phyloP scores from a whole-genome alignment of 2,329 filamentous ascomycete genomes.

The Coniochaeta hoffmannii region DNA sequence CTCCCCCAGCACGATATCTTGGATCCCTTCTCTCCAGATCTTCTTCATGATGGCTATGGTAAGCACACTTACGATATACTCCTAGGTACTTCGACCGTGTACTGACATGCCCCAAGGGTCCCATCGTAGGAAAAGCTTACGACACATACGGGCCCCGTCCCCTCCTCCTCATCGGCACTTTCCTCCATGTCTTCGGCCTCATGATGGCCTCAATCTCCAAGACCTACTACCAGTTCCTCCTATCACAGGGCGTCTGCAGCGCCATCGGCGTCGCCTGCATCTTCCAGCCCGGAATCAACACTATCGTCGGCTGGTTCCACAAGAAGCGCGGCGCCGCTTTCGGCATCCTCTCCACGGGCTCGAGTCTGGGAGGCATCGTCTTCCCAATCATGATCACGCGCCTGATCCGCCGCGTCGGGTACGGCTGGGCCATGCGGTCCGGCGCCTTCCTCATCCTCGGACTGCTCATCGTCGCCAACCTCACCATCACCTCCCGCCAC shows the following conservation, averaged over 20 bases:
- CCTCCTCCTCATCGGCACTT: slow-evolving; percentile 44
- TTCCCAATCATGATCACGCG: slow-evolving; percentile 55
- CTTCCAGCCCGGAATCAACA: slow-evolving; percentile 23
- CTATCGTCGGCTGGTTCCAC: slow-evolving; percentile 43
- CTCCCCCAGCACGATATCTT: slow-evolving; percentile 44
- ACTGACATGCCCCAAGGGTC: neutral
- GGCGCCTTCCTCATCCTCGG: slow-evolving; percentile 38
- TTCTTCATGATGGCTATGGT: slow-evolving; percentile 37
- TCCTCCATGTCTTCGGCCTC: slow-evolving; percentile 42
- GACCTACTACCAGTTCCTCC: slow-evolving; percentile 12
- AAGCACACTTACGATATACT: slow-evolving; percentile 16
- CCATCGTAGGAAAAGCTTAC: slow-evolving; percentile 50
- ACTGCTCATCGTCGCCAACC: slow-evolving; percentile 25
- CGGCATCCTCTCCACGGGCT: slow-evolving; percentile 46
- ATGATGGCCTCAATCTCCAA: slow-evolving; percentile 42
- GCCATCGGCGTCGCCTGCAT: slow-evolving; percentile 11
- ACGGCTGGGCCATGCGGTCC: slow-evolving; percentile 40
- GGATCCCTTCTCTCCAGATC: slow-evolving; percentile 50
- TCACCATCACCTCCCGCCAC: slow-evolving; percentile 31
- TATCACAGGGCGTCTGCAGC: slow-evolving; percentile 12
- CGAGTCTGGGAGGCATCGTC: slow-evolving; percentile 45
- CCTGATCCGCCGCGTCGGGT: slow-evolving; percentile 39
- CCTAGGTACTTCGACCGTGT: slow-evolving; percentile 23
- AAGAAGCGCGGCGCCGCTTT: slow-evolving; percentile 43
- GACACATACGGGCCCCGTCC: slow-evolving; percentile 57